Percentiles rank a stretch among this genome's conserved stretches.
Conservation (phyloP, 352 stramenopile genomes). For the Phytopythium cucurbitacearum region DNA sequence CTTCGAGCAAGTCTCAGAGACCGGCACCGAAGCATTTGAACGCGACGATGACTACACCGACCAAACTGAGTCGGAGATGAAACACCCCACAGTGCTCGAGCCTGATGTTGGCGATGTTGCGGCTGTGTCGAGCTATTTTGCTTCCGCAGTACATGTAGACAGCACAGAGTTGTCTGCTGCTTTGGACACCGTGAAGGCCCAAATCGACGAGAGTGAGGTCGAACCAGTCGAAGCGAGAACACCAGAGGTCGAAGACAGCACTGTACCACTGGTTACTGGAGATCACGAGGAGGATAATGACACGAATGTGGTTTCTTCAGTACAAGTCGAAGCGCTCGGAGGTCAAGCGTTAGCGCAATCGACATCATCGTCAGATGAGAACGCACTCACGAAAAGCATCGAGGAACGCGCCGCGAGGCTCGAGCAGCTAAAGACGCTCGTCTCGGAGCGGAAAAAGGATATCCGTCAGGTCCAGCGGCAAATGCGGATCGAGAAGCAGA, state of each 20-base stretch:
- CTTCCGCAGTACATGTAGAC: neutral
- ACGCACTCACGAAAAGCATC: constrained; percentile 54
- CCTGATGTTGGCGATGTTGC: constrained; percentile 1
- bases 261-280: too few species aligned
- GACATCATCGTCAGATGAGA: constrained; percentile 17
- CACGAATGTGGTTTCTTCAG: too few species aligned
- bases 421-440: constrained; percentile 33
- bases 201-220: constrained; percentile 4
- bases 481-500: constrained; percentile 46
- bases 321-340: too few species aligned
- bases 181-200: constrained; percentile 4
- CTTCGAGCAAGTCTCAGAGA: constrained; percentile 25
- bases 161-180: constrained; percentile 7
- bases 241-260: too few species aligned
- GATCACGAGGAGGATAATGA: constrained; percentile 1
- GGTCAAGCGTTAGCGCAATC: neutral
- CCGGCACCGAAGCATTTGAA: neutral
- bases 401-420: constrained; percentile 51
- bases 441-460: constrained; percentile 40
- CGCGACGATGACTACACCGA: neutral
- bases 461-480: constrained; percentile 38
- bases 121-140: constrained; percentile 16
- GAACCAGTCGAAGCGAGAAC: too few species aligned
- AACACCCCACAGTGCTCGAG: neutral
- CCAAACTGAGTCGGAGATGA: neutral